Evolutionary conservation across 228 moss, liverwort and hornwort species (phyloP).

Genomic region (Sphagnum magellanicum): DNA sequence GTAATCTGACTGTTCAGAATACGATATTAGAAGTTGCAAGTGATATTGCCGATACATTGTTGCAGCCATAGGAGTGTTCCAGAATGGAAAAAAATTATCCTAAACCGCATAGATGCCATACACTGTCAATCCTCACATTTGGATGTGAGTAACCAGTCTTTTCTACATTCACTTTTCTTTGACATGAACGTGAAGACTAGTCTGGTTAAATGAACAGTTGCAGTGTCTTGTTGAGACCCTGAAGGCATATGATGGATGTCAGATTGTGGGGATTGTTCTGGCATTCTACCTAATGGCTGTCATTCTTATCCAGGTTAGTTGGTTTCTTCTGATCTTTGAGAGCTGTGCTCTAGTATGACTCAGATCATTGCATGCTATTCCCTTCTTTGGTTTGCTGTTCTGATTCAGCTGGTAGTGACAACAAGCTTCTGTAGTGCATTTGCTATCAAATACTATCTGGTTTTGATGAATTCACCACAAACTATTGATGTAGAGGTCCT

Average conservation of each 20-base stretch:
- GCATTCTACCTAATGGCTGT: slow-evolving; percentile 64
- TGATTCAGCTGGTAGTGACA: background rate
- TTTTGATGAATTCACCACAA: background rate
- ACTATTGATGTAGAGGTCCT: background rate
- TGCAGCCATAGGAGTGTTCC: no score
- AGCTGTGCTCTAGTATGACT: background rate
- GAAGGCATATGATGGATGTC: slow-evolving; percentile 9
- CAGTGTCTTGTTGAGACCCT: no score
- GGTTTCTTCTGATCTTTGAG: background rate
- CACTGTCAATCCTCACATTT: no score
- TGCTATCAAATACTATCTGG: background rate
- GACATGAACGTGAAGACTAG: no score
- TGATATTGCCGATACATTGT: no score
- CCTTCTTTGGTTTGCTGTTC: background rate
- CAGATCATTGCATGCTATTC: background rate
- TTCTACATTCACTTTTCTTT: no score
- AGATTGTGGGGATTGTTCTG: slow-evolving; percentile 66
- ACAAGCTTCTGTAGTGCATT: background rate
- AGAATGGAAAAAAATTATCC: no score
- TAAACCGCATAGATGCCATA: no score
- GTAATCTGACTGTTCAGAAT: no score
- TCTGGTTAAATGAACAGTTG: no score
- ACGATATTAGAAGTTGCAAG: no score
- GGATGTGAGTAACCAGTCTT: no score
- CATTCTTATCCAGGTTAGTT: slow-evolving; percentile 59